phyloP scores from a whole-genome alignment of 345 rosid genomes.

The Moringa oleifera region DNA sequence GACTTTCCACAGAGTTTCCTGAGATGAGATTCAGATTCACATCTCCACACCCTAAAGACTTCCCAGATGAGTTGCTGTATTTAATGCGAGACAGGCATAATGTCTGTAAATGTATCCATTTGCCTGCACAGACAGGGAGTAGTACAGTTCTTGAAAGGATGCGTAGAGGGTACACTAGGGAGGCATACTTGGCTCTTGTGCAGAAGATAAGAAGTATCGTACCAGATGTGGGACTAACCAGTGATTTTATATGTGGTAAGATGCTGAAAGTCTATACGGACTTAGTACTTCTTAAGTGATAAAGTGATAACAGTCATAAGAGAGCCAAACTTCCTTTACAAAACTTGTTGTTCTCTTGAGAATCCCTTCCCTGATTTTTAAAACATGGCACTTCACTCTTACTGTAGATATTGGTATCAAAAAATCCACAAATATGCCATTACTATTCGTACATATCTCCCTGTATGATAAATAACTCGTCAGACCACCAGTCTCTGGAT shows the following conservation, averaged over 20 bases:
- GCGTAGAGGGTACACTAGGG: slow-evolving; percentile 89
- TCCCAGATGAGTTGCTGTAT: slow-evolving; percentile 72
- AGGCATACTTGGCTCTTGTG: slow-evolving; percentile 86
- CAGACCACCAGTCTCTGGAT: slow-evolving; percentile 1
- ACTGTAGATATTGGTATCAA: slow-evolving; percentile 2
- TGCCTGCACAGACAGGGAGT: slow-evolving; percentile 92
- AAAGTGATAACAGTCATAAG: too few relatives aligned
- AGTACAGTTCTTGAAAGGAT: slow-evolving; percentile 70
- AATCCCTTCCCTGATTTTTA: too few relatives aligned
- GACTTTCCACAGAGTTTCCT: slow-evolving; percentile 80
- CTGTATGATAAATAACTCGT: too few relatives aligned
- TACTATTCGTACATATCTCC: too few relatives aligned
- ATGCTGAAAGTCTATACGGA: slow-evolving; percentile 8
- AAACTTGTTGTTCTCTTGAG: too few relatives aligned
- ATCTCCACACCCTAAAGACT: slow-evolving; percentile 96
- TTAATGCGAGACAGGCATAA: slow-evolving; percentile 77
- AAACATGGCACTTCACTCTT: too few relatives aligned
- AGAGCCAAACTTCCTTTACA: too few relatives aligned
- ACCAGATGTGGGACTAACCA: slow-evolving; percentile 82
- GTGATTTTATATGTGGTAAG: slow-evolving; percentile 89
- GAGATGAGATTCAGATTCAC: slow-evolving; percentile 96
- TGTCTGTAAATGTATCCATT: slow-evolving; percentile 75
- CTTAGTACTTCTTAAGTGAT: too few relatives aligned
- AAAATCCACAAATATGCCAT: background rate
- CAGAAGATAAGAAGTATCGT: slow-evolving; percentile 65